Evolutionary conservation across 306 rosid species (phyloP).

Genomic region (Citrullus amarus): DNA sequence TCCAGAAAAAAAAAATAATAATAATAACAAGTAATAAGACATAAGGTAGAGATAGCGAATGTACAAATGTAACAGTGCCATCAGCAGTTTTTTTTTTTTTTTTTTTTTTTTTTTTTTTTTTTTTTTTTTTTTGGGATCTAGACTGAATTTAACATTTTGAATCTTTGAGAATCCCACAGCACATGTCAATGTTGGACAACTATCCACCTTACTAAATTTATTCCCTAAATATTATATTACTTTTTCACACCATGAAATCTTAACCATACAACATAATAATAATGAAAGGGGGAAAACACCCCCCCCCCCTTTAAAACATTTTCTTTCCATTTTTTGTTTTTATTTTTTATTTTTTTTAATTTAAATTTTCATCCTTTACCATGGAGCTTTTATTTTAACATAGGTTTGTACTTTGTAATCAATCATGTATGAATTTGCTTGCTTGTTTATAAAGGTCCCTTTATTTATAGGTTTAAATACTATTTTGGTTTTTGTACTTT

Average conservation of each 20-base stretch:
- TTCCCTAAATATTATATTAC: not conserved
- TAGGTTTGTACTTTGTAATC: too few species aligned
- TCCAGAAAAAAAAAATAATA: too few species aligned
- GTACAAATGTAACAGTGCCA: not conserved
- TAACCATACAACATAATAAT: not conserved
- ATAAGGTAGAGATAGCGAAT: not conserved
- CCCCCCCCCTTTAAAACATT: not conserved
- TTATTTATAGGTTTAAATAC: too few species aligned
- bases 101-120: not conserved
- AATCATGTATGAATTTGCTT: too few species aligned
- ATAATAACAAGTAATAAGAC: not conserved
- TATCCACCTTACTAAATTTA: not conserved
- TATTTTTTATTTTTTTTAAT: too few species aligned
- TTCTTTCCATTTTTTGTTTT: too few species aligned
- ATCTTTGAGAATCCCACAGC: not conserved
- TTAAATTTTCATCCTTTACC: too few species aligned
- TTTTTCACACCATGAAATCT: not conserved
- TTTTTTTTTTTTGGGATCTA: not conserved
- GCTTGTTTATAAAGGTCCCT: too few species aligned
- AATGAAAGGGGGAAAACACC: not conserved
- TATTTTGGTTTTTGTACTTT: too few species aligned
- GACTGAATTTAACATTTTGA: not conserved
- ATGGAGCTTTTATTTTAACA: too few species aligned
- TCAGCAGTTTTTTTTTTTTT: not conserved
- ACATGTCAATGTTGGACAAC: conserved; percentile 1